Percentiles rank a stretch among this genome's conserved stretches.
Evolutionary conservation across 2,329 filamentous ascomycete genomes (phyloP).

Genomic region (Fusarium sp.): DNA sequence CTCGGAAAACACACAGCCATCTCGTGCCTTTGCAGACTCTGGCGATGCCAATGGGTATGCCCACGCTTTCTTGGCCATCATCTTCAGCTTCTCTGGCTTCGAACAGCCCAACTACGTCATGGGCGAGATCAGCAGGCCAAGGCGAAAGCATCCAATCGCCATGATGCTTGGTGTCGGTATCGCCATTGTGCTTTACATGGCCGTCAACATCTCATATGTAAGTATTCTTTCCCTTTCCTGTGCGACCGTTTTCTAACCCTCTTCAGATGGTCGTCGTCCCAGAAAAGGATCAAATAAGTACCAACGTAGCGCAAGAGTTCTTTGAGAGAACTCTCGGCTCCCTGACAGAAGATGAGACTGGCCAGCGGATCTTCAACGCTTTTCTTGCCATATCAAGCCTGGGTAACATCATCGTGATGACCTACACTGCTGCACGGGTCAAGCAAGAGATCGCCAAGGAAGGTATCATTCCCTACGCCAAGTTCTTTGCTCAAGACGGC

Average conservation of each 20-base stretch:
- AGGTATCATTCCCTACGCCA: slow-evolving; percentile 60
- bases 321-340: slow-evolving; percentile 46
- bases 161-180: slow-evolving; percentile 43
- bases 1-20: slow-evolving; percentile 37
- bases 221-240: not conserved
- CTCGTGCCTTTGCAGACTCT: slow-evolving; percentile 37
- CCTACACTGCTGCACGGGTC: slow-evolving; percentile 62
- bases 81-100: slow-evolving; percentile 51
- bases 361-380: slow-evolving; percentile 53
- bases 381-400: slow-evolving; percentile 63
- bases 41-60: slow-evolving; percentile 45
- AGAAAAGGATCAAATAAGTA: slow-evolving; percentile 3
- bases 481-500: slow-evolving; percentile 55
- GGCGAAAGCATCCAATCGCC: slow-evolving; percentile 45
- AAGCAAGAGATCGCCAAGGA: slow-evolving; percentile 70
- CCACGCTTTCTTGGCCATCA: slow-evolving; percentile 53
- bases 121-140: slow-evolving; percentile 45
- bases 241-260: not conserved
- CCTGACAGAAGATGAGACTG: slow-evolving; percentile 39
- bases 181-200: slow-evolving; percentile 46
- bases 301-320: slow-evolving; percentile 45
- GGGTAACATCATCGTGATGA: slow-evolving; percentile 65
- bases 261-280: slow-evolving; percentile 49
- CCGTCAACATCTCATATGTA: slow-evolving; percentile 50
- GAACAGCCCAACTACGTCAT: slow-evolving; percentile 51